A percentile compares a stretch with the other conserved stretches of the same genome.
phyloP scores from a whole-genome alignment of 2,329 filamentous ascomycete species.

The Fusarium ambrosium region DNA sequence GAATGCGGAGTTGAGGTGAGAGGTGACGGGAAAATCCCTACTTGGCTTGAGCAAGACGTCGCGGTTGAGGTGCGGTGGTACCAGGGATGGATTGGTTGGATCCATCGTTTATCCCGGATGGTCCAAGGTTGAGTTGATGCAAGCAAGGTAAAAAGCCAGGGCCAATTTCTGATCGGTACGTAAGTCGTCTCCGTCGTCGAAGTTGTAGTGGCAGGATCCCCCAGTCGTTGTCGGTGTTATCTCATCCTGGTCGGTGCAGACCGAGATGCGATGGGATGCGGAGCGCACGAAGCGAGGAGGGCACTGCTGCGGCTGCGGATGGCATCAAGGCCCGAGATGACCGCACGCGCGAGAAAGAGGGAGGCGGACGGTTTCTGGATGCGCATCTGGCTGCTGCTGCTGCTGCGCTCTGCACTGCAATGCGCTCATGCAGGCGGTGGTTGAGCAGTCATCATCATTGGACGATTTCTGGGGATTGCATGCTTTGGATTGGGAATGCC shows the following conservation, averaged over 20 bases:
- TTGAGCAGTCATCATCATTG: slow-evolving; percentile 43
- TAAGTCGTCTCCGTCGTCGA: slow-evolving; percentile 28
- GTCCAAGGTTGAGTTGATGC: slow-evolving; percentile 30
- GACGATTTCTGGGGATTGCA: slow-evolving; percentile 32
- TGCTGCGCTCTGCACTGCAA: slow-evolving; percentile 11
- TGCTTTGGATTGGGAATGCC: slow-evolving; percentile 6
- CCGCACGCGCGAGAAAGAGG: neutral
- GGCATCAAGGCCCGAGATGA: slow-evolving; percentile 4
- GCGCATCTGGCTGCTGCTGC: slow-evolving; percentile 15
- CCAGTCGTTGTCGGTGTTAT: slow-evolving; percentile 25
- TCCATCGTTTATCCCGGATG: slow-evolving; percentile 18
- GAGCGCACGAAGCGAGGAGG: slow-evolving; percentile 7
- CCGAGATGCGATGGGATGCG: slow-evolving; percentile 8
- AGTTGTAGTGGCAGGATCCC: slow-evolving; percentile 15
- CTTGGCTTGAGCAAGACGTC: slow-evolving; percentile 12
- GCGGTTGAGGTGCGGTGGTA: slow-evolving; percentile 28
- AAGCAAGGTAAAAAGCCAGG: slow-evolving; percentile 36
- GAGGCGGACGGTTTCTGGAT: slow-evolving; percentile 11
- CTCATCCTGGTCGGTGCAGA: slow-evolving; percentile 20
- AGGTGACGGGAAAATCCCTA: slow-evolving; percentile 26
- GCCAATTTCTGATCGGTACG: slow-evolving; percentile 30
- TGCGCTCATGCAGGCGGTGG: slow-evolving; percentile 32
- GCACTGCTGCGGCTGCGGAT: neutral
- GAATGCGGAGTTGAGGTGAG: slow-evolving; percentile 28
- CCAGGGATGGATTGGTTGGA: slow-evolving; percentile 32